A percentile compares a stretch with the other conserved stretches of the same genome.
Evolutionary conservation across 345 rosid species (phyloP).

Genomic region (Gossypium mustelinum): DNA sequence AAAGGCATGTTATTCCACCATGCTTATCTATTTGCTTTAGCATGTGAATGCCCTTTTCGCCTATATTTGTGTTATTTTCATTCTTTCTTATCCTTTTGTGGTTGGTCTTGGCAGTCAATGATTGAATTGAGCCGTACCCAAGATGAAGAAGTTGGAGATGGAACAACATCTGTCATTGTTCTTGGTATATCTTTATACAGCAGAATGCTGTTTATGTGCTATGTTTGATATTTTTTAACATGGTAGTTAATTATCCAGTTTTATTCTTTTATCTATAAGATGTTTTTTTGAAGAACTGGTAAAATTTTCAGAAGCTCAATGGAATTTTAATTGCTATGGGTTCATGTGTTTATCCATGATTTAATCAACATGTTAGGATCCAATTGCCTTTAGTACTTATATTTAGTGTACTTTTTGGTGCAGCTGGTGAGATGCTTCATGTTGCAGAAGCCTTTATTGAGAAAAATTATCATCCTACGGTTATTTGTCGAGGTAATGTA

Average conservation of each 20-base stretch:
- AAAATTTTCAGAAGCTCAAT: neutral
- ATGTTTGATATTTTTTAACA: neutral
- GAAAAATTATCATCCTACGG: conserved; percentile 90
- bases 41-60: neutral
- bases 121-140: conserved; percentile 92
- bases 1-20: conserved; percentile 42
- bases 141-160: conserved; percentile 99
- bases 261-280: neutral
- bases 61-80: neutral
- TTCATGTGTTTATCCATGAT: neutral
- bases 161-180: conserved; percentile 94
- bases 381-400: neutral
- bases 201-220: neutral
- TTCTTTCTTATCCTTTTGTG: conserved; percentile 8
- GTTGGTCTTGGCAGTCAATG: conserved; percentile 63
- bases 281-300: neutral
- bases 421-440: conserved; percentile 99
- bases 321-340: neutral
- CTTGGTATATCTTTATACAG: conserved; percentile 52
- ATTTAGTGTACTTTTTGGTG: conserved; percentile 6
- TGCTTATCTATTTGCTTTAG: neutral
- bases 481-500: conserved; percentile 74
- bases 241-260: neutral
- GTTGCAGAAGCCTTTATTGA: conserved; percentile 92
- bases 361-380: neutral